Percentiles rank a stretch among this genome's conserved stretches.
Conservation (phyloP, 2,329 filamentous ascomycete species). For the Hypoxylon sp. region DNA sequence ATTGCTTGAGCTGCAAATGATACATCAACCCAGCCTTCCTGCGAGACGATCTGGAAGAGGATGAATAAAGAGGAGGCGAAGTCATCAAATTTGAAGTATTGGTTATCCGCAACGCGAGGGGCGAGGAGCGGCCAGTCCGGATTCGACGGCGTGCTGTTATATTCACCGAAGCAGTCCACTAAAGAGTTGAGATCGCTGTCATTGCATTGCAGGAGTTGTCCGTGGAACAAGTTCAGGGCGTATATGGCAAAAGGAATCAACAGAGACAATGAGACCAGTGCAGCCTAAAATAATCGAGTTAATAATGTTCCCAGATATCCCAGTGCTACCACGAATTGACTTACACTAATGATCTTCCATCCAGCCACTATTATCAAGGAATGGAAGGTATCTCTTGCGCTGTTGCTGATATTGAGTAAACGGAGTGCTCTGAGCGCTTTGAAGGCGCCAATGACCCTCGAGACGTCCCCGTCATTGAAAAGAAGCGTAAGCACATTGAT, state of each 20-base stretch:
- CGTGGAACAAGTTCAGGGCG: constrained; percentile 91
- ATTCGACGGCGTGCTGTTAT: constrained; percentile 78
- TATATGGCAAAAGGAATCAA: constrained; percentile 98
- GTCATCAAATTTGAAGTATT: constrained; percentile 92
- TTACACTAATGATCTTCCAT: constrained; percentile 89
- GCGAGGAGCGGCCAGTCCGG: constrained; percentile 82
- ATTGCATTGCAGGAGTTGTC: constrained; percentile 84
- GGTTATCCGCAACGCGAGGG: constrained; percentile 83
- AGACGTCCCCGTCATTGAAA: constrained; percentile 84
- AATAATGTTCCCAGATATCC: constrained; percentile 16
- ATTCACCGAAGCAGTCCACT: constrained; percentile 87
- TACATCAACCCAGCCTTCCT: constrained; percentile 98
- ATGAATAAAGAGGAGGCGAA: constrained; percentile 95
- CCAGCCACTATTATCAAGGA: constrained; percentile 94
- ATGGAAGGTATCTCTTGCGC: constrained; percentile 94
- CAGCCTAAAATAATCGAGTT: constrained; percentile 64
- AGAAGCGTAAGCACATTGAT: constrained; percentile 90
- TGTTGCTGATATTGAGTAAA: constrained; percentile 95
- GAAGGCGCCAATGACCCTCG: constrained; percentile 93
- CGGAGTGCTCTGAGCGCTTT: constrained; percentile 94
- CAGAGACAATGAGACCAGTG: constrained; percentile 93
- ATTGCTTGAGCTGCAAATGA: constrained; percentile 87
- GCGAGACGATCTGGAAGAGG: constrained; percentile 97
- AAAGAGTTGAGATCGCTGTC: constrained; percentile 70
- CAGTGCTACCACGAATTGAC: constrained; percentile 48